A percentile compares a stretch with the other conserved stretches of the same genome.
Conservation (phyloP, 169 alveolate genomes). For the Plasmodium berghei region DNA sequence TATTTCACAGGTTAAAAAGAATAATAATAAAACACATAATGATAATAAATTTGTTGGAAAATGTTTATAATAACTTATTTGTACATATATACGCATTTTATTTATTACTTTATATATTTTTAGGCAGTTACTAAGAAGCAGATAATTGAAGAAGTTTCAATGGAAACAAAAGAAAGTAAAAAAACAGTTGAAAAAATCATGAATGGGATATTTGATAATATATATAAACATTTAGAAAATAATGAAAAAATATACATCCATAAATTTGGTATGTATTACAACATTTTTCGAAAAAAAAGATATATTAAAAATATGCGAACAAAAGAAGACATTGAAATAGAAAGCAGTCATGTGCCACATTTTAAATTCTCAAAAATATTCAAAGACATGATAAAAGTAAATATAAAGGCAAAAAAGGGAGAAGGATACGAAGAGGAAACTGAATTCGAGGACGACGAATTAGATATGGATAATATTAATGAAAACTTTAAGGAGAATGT, state of each 20-base stretch:
- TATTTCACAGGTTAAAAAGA: constrained; percentile 61
- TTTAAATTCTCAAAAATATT: constrained; percentile 67
- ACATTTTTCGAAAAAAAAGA: constrained; percentile 65
- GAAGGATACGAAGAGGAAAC: constrained; percentile 14
- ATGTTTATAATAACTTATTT: not conserved
- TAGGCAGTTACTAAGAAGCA: constrained; percentile 66
- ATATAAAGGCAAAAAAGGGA: constrained; percentile 42
- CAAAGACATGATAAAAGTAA: constrained; percentile 51
- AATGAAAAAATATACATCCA: constrained; percentile 68
- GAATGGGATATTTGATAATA: constrained; percentile 74
- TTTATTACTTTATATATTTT: not conserved
- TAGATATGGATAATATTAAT: constrained; percentile 59
- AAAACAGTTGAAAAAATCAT: constrained; percentile 69
- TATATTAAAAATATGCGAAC: constrained; percentile 68
- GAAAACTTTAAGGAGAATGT: constrained; percentile 69
- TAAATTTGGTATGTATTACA: constrained; percentile 71
- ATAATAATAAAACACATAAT: not conserved
- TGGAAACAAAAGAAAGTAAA: constrained; percentile 73
- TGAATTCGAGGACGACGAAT: constrained; percentile 46
- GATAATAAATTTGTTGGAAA: not conserved
- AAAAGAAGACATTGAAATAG: constrained; percentile 63
- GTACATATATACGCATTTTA: not conserved
- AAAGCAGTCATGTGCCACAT: constrained; percentile 73
- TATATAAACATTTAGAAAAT: constrained; percentile 67
- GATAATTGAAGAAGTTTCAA: constrained; percentile 74